Conservation (phyloP, 1,139 yeast genomes). For the Magnusiomyces sp. region DNA sequence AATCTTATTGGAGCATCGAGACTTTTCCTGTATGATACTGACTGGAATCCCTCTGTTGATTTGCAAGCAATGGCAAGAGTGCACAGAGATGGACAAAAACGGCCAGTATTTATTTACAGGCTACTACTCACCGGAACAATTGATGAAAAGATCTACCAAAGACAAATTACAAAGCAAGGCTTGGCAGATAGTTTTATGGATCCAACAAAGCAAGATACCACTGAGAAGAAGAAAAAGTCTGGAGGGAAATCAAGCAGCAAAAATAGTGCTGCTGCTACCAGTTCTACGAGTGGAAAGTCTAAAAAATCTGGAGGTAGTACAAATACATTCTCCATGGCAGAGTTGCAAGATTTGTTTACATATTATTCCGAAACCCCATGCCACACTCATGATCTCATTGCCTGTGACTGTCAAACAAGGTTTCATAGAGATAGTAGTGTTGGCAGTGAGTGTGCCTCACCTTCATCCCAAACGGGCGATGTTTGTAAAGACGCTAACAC, state of each 20-base stretch:
- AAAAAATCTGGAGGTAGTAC: slow-evolving; percentile 15
- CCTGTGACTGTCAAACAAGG: slow-evolving; percentile 47
- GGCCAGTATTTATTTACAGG: slow-evolving; percentile 74
- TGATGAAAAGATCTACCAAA: slow-evolving; percentile 88
- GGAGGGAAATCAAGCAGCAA: slow-evolving; percentile 38
- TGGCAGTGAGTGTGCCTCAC: too few species aligned
- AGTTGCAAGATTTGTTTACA: slow-evolving; percentile 67
- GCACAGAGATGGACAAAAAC: slow-evolving; percentile 85
- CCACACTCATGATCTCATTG: slow-evolving; percentile 77
- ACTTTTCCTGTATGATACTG: slow-evolving; percentile 74
- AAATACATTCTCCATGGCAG: slow-evolving; percentile 39
- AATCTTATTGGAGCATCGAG: slow-evolving; percentile 88
- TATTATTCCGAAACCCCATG: slow-evolving; percentile 45
- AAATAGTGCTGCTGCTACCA: not conserved
- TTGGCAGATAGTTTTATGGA: slow-evolving; percentile 74
- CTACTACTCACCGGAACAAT: slow-evolving; percentile 69
- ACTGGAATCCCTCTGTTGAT: slow-evolving; percentile 93
- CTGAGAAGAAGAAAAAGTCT: slow-evolving; percentile 26
- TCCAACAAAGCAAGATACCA: slow-evolving; percentile 23
- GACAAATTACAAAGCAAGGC: slow-evolving; percentile 83
- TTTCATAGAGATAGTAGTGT: too few species aligned
- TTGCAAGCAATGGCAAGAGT: slow-evolving; percentile 94
- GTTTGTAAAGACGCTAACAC: too few species aligned
- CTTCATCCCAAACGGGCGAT: too few species aligned
- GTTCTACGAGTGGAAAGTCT: not conserved